Evolutionary conservation across 257 asterid species (phyloP).

Genomic region (Solanum peruvianum): DNA sequence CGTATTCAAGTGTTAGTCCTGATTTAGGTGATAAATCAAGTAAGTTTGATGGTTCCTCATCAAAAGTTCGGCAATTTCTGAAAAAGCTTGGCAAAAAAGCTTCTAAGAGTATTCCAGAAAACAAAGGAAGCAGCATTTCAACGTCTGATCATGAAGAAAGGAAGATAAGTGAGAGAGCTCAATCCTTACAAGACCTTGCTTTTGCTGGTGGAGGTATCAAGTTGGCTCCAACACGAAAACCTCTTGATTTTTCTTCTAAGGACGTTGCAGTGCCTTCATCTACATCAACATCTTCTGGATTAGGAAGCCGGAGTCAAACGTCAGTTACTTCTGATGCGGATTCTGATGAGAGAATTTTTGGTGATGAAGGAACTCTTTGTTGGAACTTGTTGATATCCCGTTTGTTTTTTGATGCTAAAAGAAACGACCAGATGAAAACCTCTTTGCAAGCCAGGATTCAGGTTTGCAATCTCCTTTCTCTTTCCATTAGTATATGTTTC

Average conservation of each 20-base stretch:
- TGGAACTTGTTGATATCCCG: slow-evolving; percentile 69
- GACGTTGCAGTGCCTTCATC: slow-evolving; percentile 31
- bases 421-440: slow-evolving; percentile 37
- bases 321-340: slow-evolving; percentile 41
- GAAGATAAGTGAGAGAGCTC: slow-evolving; percentile 33
- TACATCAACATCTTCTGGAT: slow-evolving; percentile 22
- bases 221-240: slow-evolving; percentile 32
- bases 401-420: slow-evolving; percentile 80
- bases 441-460: slow-evolving; percentile 56
- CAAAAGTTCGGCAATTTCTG: slow-evolving; percentile 82
- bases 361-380: slow-evolving; percentile 77
- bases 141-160: slow-evolving; percentile 43
- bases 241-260: slow-evolving; percentile 22
- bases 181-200: slow-evolving; percentile 39
- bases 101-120: slow-evolving; percentile 50
- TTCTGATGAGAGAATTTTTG: slow-evolving; percentile 31
- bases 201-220: slow-evolving; percentile 15
- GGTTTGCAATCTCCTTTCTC: slow-evolving; percentile 37
- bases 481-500: neutral
- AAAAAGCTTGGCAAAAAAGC: slow-evolving; percentile 70
- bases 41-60: slow-evolving; percentile 68
- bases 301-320: slow-evolving; percentile 30
- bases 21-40: slow-evolving; percentile 48
- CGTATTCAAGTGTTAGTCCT: slow-evolving; percentile 26
- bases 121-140: slow-evolving; percentile 30